Base-by-base conservation (phyloP, 345 rosid species). In the Turritis glabra region DNA sequence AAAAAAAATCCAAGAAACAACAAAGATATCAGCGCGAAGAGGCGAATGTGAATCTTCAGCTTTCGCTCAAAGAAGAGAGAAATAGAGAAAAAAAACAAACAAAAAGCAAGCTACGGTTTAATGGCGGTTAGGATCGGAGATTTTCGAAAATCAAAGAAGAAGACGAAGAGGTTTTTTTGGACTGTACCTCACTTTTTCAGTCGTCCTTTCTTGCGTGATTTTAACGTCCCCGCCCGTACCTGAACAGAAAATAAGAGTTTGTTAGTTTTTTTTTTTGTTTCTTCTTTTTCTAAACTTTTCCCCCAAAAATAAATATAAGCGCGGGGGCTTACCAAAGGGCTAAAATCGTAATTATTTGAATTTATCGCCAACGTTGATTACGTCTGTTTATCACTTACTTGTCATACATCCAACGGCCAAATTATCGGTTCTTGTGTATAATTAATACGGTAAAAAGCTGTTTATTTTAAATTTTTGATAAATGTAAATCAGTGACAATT, bases 41-140 rank as follows among this genome's bases (percentile, higher is more conserved):
- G 10, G 12, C 11, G 78, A 65, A 22, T 55, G 64, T 41, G 48
- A 27, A 54, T 37, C 51, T 37, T 9, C 7, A 7, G 57, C 13
- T 62, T 41, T 62, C 23, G 18, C 30, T 7, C 29, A 22, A 55
- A 7, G 21, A 55, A 29, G 5, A 29, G 12, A 50, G 18, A 38
- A 22, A 10, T 2, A 29, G 15, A 73, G 48, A 35, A 25, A 25
- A 46, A 26, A 35, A 21, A 40, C 30, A 58, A 57, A 19, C 64
- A 25, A 46, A 26, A 35, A 21, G 50, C 30, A 58, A 57, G 26
- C 64, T 47, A 53, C 67, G 67, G 52, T 27, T 55, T 22, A 47
- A 66, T 64, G 78, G 79, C 73, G 70, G 75, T 56, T 76, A 23
- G 73, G 67, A 67, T 66, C 67, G 32, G 41, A 19, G 48, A 15